Base-by-base conservation (phyloP, 805 yeast species). In the Sugiyamaella floridensis region DNA sequence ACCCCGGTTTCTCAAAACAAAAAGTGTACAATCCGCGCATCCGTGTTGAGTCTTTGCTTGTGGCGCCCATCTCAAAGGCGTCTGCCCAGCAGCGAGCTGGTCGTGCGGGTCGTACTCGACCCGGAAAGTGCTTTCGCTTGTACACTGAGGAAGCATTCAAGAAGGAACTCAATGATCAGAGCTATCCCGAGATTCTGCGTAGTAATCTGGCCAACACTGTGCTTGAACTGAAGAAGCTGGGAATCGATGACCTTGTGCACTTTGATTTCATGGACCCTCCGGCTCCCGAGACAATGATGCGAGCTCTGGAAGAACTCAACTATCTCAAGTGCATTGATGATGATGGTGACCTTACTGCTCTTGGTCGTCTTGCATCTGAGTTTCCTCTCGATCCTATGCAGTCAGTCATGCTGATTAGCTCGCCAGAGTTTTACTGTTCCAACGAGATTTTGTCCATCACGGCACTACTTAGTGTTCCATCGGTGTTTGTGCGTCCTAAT, bases 181-280 rank as follows among this genome's bases (percentile, higher is more conserved):
- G 95, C 63, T 88, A 92, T 65, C 99, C 99, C 1, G 99, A 92
- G 71, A 90, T 92, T 68, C 75, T 93, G 66, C 77, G 98, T 66
- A 84, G 92, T 55, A 92, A 92, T 71, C 77, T 92, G 64, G 84
- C 97, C 5, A 84, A 89, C 20, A 93, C 97, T 0, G 98, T 92
- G 37, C 73, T 92, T 58, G 96, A 93, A 67, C 76, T 92, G 69
- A 93, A 93, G 68, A 93, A 93, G 70, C 78, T 93, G 58, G 98
- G 98, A 12, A 79, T 92, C 58, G 96, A 93, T 66, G 98, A 92
- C 71, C 79, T 92, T 64, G 99, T 93, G 41, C 98, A 92, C 71
- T 92, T 92, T 66, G 99, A 93, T 68, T 92, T 93, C 67, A 92
- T 92, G 96, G 99, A 92, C 66, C 98, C 99, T 7, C 99, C 99